Conservation (phyloP, 257 asterid species). For the Solanum sejunctum region DNA sequence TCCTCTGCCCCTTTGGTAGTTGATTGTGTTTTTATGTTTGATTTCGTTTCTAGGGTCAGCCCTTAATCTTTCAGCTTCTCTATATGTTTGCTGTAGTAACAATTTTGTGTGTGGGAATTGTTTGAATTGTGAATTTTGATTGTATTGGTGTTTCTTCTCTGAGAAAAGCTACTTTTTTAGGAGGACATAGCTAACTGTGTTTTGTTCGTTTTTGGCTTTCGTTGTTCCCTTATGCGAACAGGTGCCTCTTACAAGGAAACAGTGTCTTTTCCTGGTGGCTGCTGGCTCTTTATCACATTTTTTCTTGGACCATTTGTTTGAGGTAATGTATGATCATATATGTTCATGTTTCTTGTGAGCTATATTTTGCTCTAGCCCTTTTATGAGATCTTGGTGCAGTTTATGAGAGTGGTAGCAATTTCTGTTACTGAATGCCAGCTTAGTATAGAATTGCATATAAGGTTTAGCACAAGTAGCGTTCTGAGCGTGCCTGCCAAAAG, state of each 20-base stretch:
- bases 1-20: not conserved
- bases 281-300: conserved; percentile 94
- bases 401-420: not conserved
- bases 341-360: not conserved
- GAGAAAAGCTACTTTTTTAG: not conserved
- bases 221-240: conserved; percentile 7
- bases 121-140: not conserved
- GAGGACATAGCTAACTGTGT: not conserved
- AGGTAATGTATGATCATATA: conserved; percentile 30
- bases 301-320: conserved; percentile 83
- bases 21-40: not conserved
- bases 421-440: not conserved
- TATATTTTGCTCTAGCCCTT: not conserved
- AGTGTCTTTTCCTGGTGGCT: conserved; percentile 59
- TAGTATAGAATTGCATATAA: not conserved
- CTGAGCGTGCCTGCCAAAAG: not conserved
- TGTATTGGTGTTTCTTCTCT: not conserved
- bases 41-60: not conserved
- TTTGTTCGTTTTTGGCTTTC: not conserved
- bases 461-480: not conserved
- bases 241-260: conserved; percentile 55
- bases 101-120: not conserved
- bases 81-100: not conserved
- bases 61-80: not conserved
- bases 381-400: not conserved